A percentile compares a stretch with the other conserved stretches of the same genome.
These are phyloP conservation scores for Diaporthe sp. DNA, from an alignment of 2,329 filamentous ascomycete species.

Conservation along the genomic window DNA sequence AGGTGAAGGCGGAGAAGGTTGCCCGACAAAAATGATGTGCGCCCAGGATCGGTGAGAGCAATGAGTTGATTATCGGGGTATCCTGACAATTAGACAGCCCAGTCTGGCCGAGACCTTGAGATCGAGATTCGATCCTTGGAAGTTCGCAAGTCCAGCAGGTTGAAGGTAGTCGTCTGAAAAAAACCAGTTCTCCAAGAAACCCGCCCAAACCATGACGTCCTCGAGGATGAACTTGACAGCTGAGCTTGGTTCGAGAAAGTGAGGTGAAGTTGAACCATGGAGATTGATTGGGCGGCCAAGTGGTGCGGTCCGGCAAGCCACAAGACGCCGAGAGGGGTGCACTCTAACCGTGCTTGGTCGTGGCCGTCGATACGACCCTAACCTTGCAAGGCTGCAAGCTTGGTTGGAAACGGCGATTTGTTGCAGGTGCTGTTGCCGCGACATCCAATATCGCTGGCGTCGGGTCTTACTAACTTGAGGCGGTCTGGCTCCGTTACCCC, in stretches of 20 bases:
- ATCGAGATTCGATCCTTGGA: conserved; percentile 14
- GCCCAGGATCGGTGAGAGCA: conserved; percentile 28
- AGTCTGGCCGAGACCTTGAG: conserved; percentile 12
- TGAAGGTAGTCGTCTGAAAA: conserved; percentile 13
- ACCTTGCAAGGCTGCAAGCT: conserved; percentile 31
- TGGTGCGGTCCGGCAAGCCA: conserved; percentile 23
- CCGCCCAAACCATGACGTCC: conserved; percentile 25
- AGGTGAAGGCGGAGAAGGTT: conserved; percentile 11
- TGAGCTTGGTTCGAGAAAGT: conserved; percentile 20
- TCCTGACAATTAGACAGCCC: conserved; percentile 7
- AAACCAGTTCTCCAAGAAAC: conserved; percentile 3
- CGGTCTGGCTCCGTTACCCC: conserved; percentile 8
- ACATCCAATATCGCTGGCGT: conserved; percentile 18
- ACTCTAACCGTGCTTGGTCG: conserved; percentile 11
- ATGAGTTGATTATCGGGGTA: conserved; percentile 7
- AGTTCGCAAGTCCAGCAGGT: background rate
- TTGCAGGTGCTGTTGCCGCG: conserved; percentile 31
- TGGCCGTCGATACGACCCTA: background rate
- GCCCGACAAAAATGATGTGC: conserved; percentile 3
- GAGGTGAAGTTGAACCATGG: conserved; percentile 6
- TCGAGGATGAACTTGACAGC: conserved; percentile 26
- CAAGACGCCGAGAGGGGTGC: conserved; percentile 24
- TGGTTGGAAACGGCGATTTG: conserved; percentile 22
- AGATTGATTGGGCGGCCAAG: conserved; percentile 20
- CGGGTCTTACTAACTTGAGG: conserved; percentile 12